Conservation (phyloP, 176 grass and related monocot genomes). For the Carex cristatella region DNA sequence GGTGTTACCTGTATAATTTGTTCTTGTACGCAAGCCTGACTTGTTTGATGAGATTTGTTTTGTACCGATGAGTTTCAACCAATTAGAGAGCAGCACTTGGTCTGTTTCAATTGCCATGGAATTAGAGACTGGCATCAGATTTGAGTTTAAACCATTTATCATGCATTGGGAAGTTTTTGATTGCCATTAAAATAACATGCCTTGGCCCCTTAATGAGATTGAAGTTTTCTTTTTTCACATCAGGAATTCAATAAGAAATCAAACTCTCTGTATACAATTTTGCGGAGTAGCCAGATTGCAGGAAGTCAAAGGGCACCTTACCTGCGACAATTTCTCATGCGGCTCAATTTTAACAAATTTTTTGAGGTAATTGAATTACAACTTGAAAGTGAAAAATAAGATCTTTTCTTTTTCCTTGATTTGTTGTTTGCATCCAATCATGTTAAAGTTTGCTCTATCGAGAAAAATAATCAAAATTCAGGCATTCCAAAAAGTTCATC, state of each 20-base stretch:
- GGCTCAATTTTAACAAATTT: conserved; percentile 86
- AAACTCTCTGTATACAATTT: conserved; percentile 90
- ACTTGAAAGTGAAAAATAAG: neutral
- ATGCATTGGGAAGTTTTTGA: neutral
- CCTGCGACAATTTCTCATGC: conserved; percentile 87
- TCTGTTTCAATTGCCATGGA: neutral
- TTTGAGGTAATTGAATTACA: conserved; percentile 62
- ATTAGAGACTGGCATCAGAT: neutral
- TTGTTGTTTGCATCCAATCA: neutral
- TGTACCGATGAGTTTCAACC: neutral
- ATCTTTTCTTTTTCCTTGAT: neutral
- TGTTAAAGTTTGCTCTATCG: neutral
- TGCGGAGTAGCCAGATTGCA: conserved; percentile 79
- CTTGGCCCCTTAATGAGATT: neutral
- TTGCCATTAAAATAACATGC: neutral
- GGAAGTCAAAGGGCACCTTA: conserved; percentile 90
- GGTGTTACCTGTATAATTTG: neutral
- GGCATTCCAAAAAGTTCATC: neutral
- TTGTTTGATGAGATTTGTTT: neutral
- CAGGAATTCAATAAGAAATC: conserved; percentile 99
- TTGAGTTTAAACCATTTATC: neutral
- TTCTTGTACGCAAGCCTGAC: neutral
- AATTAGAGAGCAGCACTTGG: neutral
- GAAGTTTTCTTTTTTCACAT: neutral
- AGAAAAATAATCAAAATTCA: neutral